A percentile compares a stretch with the other conserved stretches of the same genome.
phyloP scores from a whole-genome alignment of 75 land plant species.

The Gnetum montanum region DNA sequence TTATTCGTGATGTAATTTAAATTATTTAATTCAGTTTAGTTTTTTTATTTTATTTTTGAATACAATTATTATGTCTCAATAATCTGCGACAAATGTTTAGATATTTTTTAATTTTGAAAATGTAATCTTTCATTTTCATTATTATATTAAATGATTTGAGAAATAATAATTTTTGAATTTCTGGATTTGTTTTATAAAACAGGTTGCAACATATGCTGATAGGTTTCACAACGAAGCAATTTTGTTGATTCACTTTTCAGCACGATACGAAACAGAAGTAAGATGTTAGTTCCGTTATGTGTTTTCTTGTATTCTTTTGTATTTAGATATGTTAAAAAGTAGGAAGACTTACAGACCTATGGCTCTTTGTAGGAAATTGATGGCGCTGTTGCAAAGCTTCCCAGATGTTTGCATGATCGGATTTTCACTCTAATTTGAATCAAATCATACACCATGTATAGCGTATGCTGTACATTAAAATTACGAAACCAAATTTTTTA shows the following conservation, averaged over 20 bases:
- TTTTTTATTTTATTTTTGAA: too few relatives aligned
- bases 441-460: too few relatives aligned
- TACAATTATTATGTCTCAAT: not conserved
- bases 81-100: not conserved
- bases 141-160: too few relatives aligned
- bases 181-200: too few relatives aligned
- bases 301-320: not conserved
- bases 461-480: too few relatives aligned
- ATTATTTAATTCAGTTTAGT: too few relatives aligned
- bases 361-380: constrained; percentile 42
- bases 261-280: constrained; percentile 68
- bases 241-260: constrained; percentile 94
- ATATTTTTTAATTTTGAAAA: not conserved
- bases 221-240: constrained; percentile 76
- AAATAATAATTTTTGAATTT: too few relatives aligned
- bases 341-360: not conserved
- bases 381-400: constrained; percentile 36
- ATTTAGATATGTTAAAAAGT: not conserved
- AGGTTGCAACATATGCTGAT: constrained; percentile 65
- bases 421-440: constrained; percentile 57
- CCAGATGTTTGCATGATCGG: constrained; percentile 34
- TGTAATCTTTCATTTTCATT: too few relatives aligned
- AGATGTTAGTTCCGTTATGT: not conserved
- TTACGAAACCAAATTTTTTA: too few relatives aligned
- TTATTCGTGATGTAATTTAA: too few relatives aligned